phyloP scores from a whole-genome alignment of 108 stramenopile genomes.

The Cyclotella sp. region DNA sequence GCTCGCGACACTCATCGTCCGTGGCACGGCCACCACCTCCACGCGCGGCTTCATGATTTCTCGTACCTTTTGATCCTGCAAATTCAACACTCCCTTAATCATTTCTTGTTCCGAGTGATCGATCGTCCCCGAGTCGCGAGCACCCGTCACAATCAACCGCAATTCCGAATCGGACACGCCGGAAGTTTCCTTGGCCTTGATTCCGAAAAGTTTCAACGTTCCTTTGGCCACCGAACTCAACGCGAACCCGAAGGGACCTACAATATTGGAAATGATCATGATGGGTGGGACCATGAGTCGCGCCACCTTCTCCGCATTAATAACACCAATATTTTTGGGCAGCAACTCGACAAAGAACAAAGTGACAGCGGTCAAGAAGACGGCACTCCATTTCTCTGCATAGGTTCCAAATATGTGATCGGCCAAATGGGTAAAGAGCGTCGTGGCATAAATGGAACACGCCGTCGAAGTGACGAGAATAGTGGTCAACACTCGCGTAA shows the following conservation, averaged over 20 bases:
- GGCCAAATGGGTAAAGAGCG: slow-evolving; percentile 87
- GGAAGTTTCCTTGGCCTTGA: slow-evolving; percentile 72
- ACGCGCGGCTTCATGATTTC: slow-evolving; percentile 97
- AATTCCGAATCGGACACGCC: slow-evolving; percentile 94
- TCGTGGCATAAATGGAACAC: slow-evolving; percentile 87
- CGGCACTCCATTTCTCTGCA: slow-evolving; percentile 89
- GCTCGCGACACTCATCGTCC: slow-evolving; percentile 81
- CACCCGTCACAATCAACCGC: slow-evolving; percentile 94
- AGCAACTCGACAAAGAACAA: slow-evolving; percentile 96
- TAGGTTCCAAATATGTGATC: slow-evolving; percentile 76
- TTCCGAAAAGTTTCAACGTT: slow-evolving; percentile 77
- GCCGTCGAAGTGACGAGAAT: slow-evolving; percentile 94
- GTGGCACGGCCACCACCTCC: slow-evolving; percentile 91
- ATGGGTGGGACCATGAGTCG: slow-evolving; percentile 91
- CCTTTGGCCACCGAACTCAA: slow-evolving; percentile 85
- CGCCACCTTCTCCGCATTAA: slow-evolving; percentile 93
- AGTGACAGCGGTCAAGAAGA: slow-evolving; percentile 88
- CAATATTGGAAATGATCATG: slow-evolving; percentile 76
- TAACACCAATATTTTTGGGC: slow-evolving; percentile 95
- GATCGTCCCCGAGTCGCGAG: slow-evolving; percentile 93
- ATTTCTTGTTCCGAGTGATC: slow-evolving; percentile 95
- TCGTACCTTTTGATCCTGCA: slow-evolving; percentile 89
- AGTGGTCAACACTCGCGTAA: slow-evolving; percentile 94
- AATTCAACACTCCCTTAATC: slow-evolving; percentile 96
- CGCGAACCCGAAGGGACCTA: slow-evolving; percentile 89